Conservation (phyloP, 331 rosid species). For the Malus hybrid region DNA sequence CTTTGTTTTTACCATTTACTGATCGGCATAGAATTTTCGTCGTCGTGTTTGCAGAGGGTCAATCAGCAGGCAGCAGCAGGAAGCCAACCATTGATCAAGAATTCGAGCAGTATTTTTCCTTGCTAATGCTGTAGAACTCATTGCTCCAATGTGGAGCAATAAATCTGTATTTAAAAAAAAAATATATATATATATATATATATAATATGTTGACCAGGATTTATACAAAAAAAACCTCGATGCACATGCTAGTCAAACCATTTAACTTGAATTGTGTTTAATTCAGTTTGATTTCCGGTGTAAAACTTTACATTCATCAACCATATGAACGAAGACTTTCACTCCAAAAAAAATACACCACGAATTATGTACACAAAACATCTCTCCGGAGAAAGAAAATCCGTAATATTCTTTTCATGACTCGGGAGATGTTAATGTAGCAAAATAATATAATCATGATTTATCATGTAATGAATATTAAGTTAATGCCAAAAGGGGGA, state of each 20-base stretch:
- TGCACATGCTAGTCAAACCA: neutral
- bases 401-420: neutral
- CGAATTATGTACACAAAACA: neutral
- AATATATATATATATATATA: too few species aligned
- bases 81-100: slow-evolving; percentile 87
- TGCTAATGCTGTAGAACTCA: slow-evolving; percentile 58
- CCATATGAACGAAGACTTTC: neutral
- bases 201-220: neutral
- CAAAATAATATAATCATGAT: too few species aligned
- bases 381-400: neutral
- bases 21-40: neutral
- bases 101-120: slow-evolving; percentile 84
- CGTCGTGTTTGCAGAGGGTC: slow-evolving; percentile 43
- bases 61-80: slow-evolving; percentile 32
- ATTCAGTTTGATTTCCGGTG: too few species aligned
- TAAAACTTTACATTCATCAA: too few species aligned
- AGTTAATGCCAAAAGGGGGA: neutral
- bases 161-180: neutral
- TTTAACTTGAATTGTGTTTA: neutral
- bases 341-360: neutral
- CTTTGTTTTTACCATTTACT: neutral
- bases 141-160: neutral
- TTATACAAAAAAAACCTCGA: too few species aligned
- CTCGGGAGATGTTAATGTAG: neutral
- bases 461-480: neutral